Base-by-base conservation (phyloP, 805 yeast species). In the Metschnikowia lochheadii region DNA sequence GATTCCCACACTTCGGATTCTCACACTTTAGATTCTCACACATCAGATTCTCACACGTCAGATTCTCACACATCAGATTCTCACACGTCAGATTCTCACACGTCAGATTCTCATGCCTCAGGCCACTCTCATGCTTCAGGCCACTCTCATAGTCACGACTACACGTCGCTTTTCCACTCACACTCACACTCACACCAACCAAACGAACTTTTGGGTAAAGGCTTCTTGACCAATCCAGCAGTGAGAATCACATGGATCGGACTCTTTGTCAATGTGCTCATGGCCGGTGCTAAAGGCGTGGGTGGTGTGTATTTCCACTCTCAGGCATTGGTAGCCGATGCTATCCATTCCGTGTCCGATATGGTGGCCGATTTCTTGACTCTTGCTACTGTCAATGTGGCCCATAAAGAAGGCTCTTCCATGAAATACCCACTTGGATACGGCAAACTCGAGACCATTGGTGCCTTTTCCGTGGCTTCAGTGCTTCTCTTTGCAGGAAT, bases 221-320 rank as follows among this genome's bases (percentile, higher is more conserved):
- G 70, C 3, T 64, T 70, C 33, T 54, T 61, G 17, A 56, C 68
- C 21, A 88, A 89, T 63, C 96, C 96, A 2, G 97, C 96, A 11
- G 96, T 89, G 15, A 78, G 94, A 58, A 90, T 92, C 58, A 92
- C 99, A 0, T 87, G 96, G 88, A 75, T 92, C 46, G 99, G 99
- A 0, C 76, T 92, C 39, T 69, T 83, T 29, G 89, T 88, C 40
- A 94, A 94, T 64, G 81, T 89, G 11, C 83, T 87, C 13, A 84
- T 94, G 85, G 97, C 96, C 0, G 72, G 80, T 1, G 84, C 91
- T 32, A 94, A 94, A 66, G 91, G 90, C 26, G 67, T 83, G 20
- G 98, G 98, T 31, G 99, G 99, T 6, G 75, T 89, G 15, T 83
- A 83, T 36, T 94, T 94, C 78, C 96, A 94, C 66, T 94, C 99